These are phyloP conservation scores for Gracilaria gracilis DNA, from an alignment of 23 red algal species.

Conservation along the genomic window DNA sequence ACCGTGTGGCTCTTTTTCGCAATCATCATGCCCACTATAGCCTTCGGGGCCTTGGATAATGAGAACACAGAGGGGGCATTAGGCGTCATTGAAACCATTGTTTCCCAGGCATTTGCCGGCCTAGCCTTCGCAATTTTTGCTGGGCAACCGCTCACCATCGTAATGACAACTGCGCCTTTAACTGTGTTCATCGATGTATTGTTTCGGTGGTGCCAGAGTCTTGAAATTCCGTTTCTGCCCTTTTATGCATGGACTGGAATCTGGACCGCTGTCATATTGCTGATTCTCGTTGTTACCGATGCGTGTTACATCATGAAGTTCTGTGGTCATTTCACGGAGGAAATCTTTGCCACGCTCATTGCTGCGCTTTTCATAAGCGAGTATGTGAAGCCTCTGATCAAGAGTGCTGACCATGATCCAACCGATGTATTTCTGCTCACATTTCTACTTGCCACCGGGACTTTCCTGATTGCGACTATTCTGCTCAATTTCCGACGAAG, in stretches of 20 bases:
- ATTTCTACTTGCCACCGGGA: constrained; percentile 86
- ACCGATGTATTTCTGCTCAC: constrained; percentile 85
- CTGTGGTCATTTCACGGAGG: constrained; percentile 94
- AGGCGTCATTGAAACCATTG: constrained; percentile 92
- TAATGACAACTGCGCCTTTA: constrained; percentile 90
- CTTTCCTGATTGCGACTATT: constrained; percentile 75
- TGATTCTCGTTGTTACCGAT: constrained; percentile 80
- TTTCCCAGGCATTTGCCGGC: constrained; percentile 91
- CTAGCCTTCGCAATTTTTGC: constrained; percentile 82
- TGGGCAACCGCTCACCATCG: constrained; percentile 93
- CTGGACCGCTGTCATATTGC: constrained; percentile 89
- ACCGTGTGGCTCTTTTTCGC: constrained; percentile 92
- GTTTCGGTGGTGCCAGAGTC: constrained; percentile 80
- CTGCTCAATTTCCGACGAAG: constrained; percentile 83
- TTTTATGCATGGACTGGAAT: constrained; percentile 99
- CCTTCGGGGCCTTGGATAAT: constrained; percentile 87
- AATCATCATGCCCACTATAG: constrained; percentile 91
- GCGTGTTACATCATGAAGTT: constrained; percentile 79
- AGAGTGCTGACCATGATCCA: constrained; percentile 56
- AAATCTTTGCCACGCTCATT: constrained; percentile 95
- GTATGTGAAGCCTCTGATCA: constrained; percentile 85
- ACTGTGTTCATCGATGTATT: constrained; percentile 96
- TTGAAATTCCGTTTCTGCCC: constrained; percentile 91
- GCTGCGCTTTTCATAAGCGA: constrained; percentile 86
- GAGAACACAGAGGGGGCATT: constrained; percentile 82